Evolutionary conservation across 306 rosid species (phyloP).

Genomic region (Corylus americana): DNA sequence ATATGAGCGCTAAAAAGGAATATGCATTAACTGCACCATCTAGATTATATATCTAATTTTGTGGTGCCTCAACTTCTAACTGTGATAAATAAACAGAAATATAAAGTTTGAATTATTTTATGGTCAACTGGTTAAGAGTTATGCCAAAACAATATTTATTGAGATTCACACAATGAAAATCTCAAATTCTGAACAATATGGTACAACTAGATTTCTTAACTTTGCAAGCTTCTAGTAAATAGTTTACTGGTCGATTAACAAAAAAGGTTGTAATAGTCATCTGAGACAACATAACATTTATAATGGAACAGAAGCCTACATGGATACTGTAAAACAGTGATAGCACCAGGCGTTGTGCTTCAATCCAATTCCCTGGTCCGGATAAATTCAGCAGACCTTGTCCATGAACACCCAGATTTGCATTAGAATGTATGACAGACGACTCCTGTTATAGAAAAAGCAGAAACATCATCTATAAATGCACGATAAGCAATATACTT

Average conservation of each 20-base stretch:
- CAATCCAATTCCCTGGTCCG: conserved; percentile 93
- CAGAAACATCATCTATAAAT: conserved; percentile 27
- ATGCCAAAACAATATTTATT: too few relatives aligned
- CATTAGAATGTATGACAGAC: conserved; percentile 97
- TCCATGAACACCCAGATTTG: conserved; percentile 97
- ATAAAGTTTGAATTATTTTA: neutral
- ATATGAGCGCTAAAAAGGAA: neutral
- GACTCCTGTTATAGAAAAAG: conserved; percentile 60
- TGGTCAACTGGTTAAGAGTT: neutral
- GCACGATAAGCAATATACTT: conserved; percentile 23
- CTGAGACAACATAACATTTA: conserved; percentile 8
- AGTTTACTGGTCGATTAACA: neutral
- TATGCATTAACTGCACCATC: neutral
- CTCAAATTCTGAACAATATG: neutral
- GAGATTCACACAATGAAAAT: neutral
- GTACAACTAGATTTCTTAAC: neutral
- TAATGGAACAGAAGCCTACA: conserved; percentile 50
- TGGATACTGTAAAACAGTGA: conserved; percentile 90
- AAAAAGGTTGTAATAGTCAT: neutral
- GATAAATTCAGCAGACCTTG: conserved; percentile 96
- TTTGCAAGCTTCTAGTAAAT: neutral
- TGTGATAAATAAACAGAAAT: neutral
- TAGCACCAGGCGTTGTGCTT: conserved; percentile 94
- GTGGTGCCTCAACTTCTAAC: neutral
- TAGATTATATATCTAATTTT: neutral